phyloP scores from a whole-genome alignment of 495 filamentous ascomycete species.

The Lepidopterella palustris region DNA sequence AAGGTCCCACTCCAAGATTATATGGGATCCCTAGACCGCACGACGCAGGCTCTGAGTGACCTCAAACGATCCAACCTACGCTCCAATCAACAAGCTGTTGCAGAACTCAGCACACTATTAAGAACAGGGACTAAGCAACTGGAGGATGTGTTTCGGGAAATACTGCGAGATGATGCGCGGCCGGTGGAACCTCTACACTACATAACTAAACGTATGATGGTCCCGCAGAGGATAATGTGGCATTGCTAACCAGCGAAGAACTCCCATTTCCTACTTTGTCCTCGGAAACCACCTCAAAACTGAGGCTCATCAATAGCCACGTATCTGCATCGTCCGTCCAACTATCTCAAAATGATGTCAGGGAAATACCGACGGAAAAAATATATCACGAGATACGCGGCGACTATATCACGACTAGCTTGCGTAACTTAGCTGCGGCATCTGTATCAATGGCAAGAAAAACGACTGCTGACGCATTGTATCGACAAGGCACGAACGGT shows the following conservation, averaged over 20 bases:
- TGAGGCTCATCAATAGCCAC: conserved; percentile 53
- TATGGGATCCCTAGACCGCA: conserved; percentile 78
- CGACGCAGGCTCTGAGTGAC: conserved; percentile 70
- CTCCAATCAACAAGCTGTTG: conserved; percentile 83
- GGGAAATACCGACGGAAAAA: conserved; percentile 56
- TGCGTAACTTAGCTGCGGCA: conserved; percentile 80
- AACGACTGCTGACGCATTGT: conserved; percentile 69
- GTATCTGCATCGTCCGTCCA: conserved; percentile 49
- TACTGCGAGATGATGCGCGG: conserved; percentile 63
- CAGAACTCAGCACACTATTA: conserved; percentile 69
- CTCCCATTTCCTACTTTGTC: conserved; percentile 62
- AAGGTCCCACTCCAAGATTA: conserved; percentile 78
- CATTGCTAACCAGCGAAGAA: conserved; percentile 38
- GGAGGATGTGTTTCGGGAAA: conserved; percentile 71
- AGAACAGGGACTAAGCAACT: conserved; percentile 72
- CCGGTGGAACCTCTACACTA: conserved; percentile 86
- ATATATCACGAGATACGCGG: conserved; percentile 82
- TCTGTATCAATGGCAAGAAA: conserved; percentile 84
- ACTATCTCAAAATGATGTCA: conserved; percentile 41
- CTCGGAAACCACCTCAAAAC: conserved; percentile 49
- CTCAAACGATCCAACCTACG: conserved; percentile 81
- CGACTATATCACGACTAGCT: conserved; percentile 69
- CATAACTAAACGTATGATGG: conserved; percentile 72
- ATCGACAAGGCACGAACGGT: conserved; percentile 85
- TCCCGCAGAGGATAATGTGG: conserved; percentile 40